These are phyloP conservation scores for Penicillium bovifimosum DNA, from an alignment of 495 filamentous ascomycete genomes.

Conservation along the genomic window DNA sequence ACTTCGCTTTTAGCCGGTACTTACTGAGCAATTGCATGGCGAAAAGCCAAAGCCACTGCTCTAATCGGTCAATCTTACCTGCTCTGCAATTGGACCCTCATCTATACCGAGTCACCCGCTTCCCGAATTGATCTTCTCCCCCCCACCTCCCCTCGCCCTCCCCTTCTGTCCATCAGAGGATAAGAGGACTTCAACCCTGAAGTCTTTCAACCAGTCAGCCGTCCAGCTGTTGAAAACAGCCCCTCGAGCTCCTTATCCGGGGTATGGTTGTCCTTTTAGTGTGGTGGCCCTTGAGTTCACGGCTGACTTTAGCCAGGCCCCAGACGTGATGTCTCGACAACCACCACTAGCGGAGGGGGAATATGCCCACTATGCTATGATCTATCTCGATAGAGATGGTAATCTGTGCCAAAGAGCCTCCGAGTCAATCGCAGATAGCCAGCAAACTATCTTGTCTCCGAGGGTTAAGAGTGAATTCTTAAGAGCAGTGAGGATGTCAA, in stretches of 20 bases:
- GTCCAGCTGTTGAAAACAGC: not conserved
- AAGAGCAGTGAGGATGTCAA: conserved; percentile 31
- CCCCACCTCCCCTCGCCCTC: too few relatives aligned
- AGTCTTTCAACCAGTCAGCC: too few relatives aligned
- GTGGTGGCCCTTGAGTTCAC: not conserved
- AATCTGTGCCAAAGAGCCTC: conserved; percentile 36
- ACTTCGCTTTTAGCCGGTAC: not conserved
- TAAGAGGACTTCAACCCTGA: too few relatives aligned
- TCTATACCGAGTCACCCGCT: too few relatives aligned
- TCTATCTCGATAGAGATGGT: conserved; percentile 34
- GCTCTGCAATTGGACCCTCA: too few relatives aligned
- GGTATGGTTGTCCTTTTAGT: conserved; percentile 5
- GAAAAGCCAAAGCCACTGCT: not conserved
- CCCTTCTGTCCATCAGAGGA: too few relatives aligned
- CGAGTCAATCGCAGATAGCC: conserved; percentile 28
- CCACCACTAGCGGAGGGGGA: conserved; percentile 18
- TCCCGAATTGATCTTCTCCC: too few relatives aligned
- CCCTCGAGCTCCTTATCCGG: not conserved
- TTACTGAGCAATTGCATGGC: not conserved
- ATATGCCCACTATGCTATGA: conserved; percentile 34
- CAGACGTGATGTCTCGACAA: conserved; percentile 25
- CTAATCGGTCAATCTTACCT: too few relatives aligned
- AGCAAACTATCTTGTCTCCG: conserved; percentile 31
- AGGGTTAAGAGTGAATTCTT: conserved; percentile 34
- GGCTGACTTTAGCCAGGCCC: conserved; percentile 12